Base-by-base conservation (phyloP, 768 basidiomycete species). In the Exidia glandulosa region DNA sequence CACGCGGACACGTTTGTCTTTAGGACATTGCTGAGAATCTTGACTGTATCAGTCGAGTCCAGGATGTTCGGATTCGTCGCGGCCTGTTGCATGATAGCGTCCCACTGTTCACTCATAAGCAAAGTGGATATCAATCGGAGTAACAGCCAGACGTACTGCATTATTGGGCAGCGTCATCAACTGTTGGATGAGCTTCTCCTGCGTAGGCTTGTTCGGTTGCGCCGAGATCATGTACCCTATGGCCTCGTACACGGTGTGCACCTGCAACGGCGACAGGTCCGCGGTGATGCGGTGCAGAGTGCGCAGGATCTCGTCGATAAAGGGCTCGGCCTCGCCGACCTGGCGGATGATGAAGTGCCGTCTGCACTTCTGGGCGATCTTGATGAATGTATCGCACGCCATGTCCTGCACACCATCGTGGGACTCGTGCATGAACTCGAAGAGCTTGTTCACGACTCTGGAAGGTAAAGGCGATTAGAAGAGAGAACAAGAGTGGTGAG, bases 351-450 rank as follows among this genome's bases (percentile, higher is more conserved):
- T 93, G 67, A 99, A 99, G 73, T 99, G 96, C 58, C 95, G 82
- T 45, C 94, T 81, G 71, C 94, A 98, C 73, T 98, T 99, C 72
- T 99, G 96, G 27, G 96, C 93, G 66, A 99, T 99, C 76, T 98
- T 99, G 78, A 99, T 98, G 75, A 99, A 99, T 0, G 96, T 99
- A 71, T 99, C 96, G 74, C 96, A 99, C 52, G 96, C 96, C 96
- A 99, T 99, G 75, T 99, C 96, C 72, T 99, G 96, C 12, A 99
- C 96, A 76, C 94, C 92, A 90, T 65, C 45, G 64, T 32, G 37
- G 14, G 32, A 7, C 4, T 23, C 33, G 72, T 99, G 96, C 94
- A 98, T 98, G 72, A 99, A 99, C 71, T 99, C 96, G 73, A 98
- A 99, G 6, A 98, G 79, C 73, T 99, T 99, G 77, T 98, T 99